phyloP scores from a whole-genome alignment of 345 rosid genomes.

The Eutrema yunnanense region DNA sequence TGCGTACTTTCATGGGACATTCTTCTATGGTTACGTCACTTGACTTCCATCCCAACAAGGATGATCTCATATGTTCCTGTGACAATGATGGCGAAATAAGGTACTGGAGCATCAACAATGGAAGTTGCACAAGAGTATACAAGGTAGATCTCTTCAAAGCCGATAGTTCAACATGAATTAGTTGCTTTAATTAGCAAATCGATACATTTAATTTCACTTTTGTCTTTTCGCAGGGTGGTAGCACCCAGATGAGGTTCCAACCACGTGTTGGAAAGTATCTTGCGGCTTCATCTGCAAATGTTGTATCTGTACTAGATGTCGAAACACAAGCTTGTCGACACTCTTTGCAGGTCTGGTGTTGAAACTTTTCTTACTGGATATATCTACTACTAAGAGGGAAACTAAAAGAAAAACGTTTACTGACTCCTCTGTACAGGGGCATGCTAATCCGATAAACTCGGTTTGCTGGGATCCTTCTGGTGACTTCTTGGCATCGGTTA shows the following conservation, averaged over 20 bases:
- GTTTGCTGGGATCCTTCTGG: conserved; percentile 95
- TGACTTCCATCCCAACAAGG: conserved; percentile 88
- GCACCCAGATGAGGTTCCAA: conserved; percentile 82
- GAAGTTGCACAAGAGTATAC: conserved; percentile 65
- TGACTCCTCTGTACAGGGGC: conserved; percentile 45
- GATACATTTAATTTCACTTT: not conserved
- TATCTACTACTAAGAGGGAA: not conserved
- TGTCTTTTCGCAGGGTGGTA: conserved; percentile 56
- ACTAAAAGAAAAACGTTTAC: not conserved
- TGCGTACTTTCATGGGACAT: conserved; percentile 83
- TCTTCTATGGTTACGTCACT: conserved; percentile 63
- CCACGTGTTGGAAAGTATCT: conserved; percentile 86
- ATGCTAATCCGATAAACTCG: conserved; percentile 64
- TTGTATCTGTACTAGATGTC: conserved; percentile 74
- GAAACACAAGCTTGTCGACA: conserved; percentile 76
- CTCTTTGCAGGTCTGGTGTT: conserved; percentile 56
- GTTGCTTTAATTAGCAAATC: not conserved
- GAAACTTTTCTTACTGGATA: not conserved
- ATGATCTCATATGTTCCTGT: conserved; percentile 94
- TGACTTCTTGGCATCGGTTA: conserved; percentile 77
- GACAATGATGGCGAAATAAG: conserved; percentile 87
- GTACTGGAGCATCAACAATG: conserved; percentile 87
- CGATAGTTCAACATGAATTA: not conserved
- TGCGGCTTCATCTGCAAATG: conserved; percentile 81
- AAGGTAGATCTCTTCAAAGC: conserved; percentile 48